Evolutionary conservation across 2,329 filamentous ascomycete genomes (phyloP), one percentile per base, ranked within the genome.

Genomic region (Alternaria triticina): DNA sequence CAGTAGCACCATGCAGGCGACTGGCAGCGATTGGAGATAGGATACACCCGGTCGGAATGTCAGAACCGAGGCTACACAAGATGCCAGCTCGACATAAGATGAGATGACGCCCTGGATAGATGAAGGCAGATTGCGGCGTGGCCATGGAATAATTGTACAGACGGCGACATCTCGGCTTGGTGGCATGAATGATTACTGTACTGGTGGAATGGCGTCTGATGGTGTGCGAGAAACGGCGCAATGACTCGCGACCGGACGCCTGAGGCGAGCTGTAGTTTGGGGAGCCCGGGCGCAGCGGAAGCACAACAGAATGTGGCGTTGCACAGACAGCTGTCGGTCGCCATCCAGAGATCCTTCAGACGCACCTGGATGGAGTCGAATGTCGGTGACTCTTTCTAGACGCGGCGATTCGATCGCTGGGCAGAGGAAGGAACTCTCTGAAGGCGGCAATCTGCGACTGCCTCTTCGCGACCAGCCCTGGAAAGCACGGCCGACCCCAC

Each of bases 41-140:
- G 47, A 66, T 49, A 47, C 59, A 47, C 59, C 64, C 61, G 57
- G 33, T 36, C 46, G 45, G 36, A 45, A 36, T 22, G 27, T 51
- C 45, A 45, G 20, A 59, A 54, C 65, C 65, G 62, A 68, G 57
- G 57, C 54, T 49, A 62, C 57, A 55, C 65, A 59, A 57, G 52
- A 54, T 33, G 40, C 57, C 56, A 62, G 44, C 62, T 56, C 63
- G 50, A 59, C 59, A 40, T 17, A 58, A 57, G 56, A 54, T 46
- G 36, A 50, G 28, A 52, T 33, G 11, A 22, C 22, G 33, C 60
- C 59, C 50, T 61, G 2, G 62, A 46, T 56, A 57, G 47, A 66
- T 66, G 63, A 67, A 66, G 9, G 36, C 60, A 65, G 51, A 66
- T 63, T 68, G 67, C 56, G 65, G 67, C 63, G 61, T 64, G 36